phyloP scores from a whole-genome alignment of 2,329 filamentous ascomycete genomes.

The Tolypocladium tropicale region DNA sequence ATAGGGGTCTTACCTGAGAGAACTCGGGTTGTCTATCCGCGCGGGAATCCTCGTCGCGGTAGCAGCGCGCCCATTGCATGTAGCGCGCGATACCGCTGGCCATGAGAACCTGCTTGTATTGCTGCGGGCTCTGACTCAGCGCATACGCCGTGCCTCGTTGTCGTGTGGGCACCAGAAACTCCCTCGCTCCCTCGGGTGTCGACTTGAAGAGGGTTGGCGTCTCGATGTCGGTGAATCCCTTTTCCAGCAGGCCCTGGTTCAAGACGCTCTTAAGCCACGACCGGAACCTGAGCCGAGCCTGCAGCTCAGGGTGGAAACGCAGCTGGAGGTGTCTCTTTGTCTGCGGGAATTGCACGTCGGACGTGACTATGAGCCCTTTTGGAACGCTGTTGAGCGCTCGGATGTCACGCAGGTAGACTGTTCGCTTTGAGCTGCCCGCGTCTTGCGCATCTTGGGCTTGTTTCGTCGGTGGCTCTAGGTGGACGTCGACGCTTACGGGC shows the following conservation, averaged over 20 bases:
- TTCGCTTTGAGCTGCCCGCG: conserved; percentile 27
- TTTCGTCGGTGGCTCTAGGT: conserved; percentile 14
- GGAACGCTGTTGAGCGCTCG: conserved; percentile 23
- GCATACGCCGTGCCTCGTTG: conserved; percentile 72
- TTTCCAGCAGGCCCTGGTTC: conserved; percentile 42
- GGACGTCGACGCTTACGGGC: conserved; percentile 39
- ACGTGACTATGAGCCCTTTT: conserved; percentile 64
- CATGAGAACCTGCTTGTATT: conserved; percentile 98
- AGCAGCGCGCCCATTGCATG: conserved; percentile 89
- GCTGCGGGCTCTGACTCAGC: conserved; percentile 89
- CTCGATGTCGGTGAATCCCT: conserved; percentile 69
- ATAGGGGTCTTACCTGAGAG: conserved; percentile 53
- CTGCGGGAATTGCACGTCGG: conserved; percentile 62
- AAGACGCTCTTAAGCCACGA: conserved; percentile 43
- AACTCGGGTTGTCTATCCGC: conserved; percentile 95
- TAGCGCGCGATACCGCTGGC: conserved; percentile 74
- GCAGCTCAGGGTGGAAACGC: conserved; percentile 59
- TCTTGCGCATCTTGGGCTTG: conserved; percentile 10
- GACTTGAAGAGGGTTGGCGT: conserved; percentile 96
- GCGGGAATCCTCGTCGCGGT: conserved; percentile 86
- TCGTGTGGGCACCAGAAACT: conserved; percentile 87
- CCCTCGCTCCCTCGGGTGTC: conserved; percentile 86
- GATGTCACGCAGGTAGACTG: conserved; percentile 54
- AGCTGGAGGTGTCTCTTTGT: conserved; percentile 77
- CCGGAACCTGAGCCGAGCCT: conserved; percentile 62